Base-by-base conservation (phyloP, 2,329 filamentous ascomycete species). In the Botrytis cinerea region DNA sequence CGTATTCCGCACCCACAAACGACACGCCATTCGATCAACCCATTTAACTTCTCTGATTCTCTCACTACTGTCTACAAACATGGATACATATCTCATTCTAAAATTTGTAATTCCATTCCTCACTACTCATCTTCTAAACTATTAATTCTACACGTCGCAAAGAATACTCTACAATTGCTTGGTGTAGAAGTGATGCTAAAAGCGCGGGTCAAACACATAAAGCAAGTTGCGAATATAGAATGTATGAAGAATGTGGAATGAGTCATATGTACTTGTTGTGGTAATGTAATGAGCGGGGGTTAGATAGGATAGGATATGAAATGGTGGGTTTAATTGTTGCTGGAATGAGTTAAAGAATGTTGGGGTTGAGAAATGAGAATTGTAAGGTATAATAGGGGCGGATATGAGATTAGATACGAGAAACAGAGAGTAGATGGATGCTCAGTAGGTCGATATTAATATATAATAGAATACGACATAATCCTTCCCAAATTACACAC, bases 21-120 rank as follows among this genome's bases (percentile, higher is more conserved):
- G 14, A 16, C n/a, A n/a, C 1, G 14, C 14, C n/a, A 54, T 54
- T 28, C n/a, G 0, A 54, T 12, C n/a, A 28, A 9, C n/a, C n/a
- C 6, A 2, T 28, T 18, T 0, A 8, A 28, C 28, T 18, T 2
- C 1, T 9, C 2, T 14, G 51, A 4, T 18, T 28, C 3, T 8
- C 14, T 54, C 51, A 54, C 6, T 12, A 54, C 51, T 18, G n/a
- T 54, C 51, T 54, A 28, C 35, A 54, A n/a, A 54, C 25, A n/a
- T 25, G 2, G 4, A 28, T 54, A 18, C n/a, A 54, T 8, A 28
- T 2, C 51, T 14, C 14, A 54, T 16, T n/a, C 7, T 14, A n/a
- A n/a, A 28, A 54, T 8, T 1, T 28, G 2, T 1, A 54, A 54
- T 7, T 4, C 25, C 25, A 54, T 25, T 28, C n/a, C 25, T 2